Evolutionary conservation across 2,329 filamentous ascomycete genomes (phyloP).

Genomic region (Fusarium stilboides): DNA sequence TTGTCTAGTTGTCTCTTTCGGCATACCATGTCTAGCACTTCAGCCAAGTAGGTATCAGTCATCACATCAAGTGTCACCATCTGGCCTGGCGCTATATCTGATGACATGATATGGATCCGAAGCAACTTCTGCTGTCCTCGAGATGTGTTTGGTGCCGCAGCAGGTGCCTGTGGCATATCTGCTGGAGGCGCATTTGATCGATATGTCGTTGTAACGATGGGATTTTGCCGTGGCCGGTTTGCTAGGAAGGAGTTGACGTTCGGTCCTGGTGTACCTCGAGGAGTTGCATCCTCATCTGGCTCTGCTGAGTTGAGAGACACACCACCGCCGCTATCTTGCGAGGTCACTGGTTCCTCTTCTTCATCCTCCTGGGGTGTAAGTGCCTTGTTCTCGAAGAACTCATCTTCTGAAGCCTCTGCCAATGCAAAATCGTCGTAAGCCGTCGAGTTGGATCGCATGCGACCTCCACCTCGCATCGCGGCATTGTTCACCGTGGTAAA

Average conservation of each 20-base stretch:
- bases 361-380: slow-evolving; percentile 78
- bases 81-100: slow-evolving; percentile 80
- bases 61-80: slow-evolving; percentile 82
- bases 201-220: slow-evolving; percentile 73
- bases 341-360: slow-evolving; percentile 44
- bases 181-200: slow-evolving; percentile 68
- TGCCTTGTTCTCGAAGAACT: slow-evolving; percentile 78
- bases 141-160: slow-evolving; percentile 59
- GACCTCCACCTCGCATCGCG: slow-evolving; percentile 74
- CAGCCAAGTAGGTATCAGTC: slow-evolving; percentile 86
- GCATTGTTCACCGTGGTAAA: slow-evolving; percentile 89
- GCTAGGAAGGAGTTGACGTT: slow-evolving; percentile 52
- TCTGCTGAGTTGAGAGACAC: slow-evolving; percentile 50
- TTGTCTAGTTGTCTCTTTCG: slow-evolving; percentile 85
- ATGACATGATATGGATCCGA: slow-evolving; percentile 78
- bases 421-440: slow-evolving; percentile 88
- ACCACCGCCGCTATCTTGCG: slow-evolving; percentile 51
- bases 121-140: slow-evolving; percentile 80
- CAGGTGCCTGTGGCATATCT: slow-evolving; percentile 68
- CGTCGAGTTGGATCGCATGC: slow-evolving; percentile 78
- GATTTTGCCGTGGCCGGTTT: slow-evolving; percentile 65
- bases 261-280: slow-evolving; percentile 47
- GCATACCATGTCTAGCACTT: slow-evolving; percentile 84
- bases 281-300: slow-evolving; percentile 50
- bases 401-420: slow-evolving; percentile 77